Evolutionary conservation across 768 basidiomycete species (phyloP), one percentile per base, ranked within the genome.

Genomic region (Rhodocollybia butyracea): DNA sequence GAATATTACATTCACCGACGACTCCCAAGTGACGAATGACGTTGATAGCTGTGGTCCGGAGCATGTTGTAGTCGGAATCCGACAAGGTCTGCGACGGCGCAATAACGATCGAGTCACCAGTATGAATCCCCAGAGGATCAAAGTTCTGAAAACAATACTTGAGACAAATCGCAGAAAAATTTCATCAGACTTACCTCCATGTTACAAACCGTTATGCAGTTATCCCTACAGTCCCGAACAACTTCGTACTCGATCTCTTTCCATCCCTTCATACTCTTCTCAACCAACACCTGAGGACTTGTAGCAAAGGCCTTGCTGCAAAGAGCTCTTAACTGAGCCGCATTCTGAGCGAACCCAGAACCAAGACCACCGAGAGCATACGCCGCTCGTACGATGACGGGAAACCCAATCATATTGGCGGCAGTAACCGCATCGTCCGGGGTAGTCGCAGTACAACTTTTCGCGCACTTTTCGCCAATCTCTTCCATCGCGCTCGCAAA

Each of bases 171-270:
- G 32, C 39, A 11, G 40, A 45, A n/a, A 2, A 32, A 26, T 19
- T 13, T 21, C 11, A 46, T 43, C 3, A n/a, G 10, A 68, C 88
- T 55, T 46, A 94, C 95, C 91, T 99, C 96, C 96, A 99, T 99
- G 76, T 99, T 99, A 75, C 96, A 99, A 59, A 98, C 96, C 1
- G 95, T 96, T 74, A 98, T 98, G 68, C 96, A 98, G 68, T 99
- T 99, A 68, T 98, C 92, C 59, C 91, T 81, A 75, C 94, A 98
- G 72, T 99, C 96, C 57, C 96, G 82, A 11, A 98, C 96, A 47
- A 99, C 96, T 68, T 99, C 96, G 63, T 99, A 99, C 75, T 99
- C 96, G 61, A 99, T 96, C 77, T 99, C 96, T 74, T 99, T 98
- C 96, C 96, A 99, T 2, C 96, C 96, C 74, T 98, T 98, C 96